These are phyloP conservation scores for Aspergillus heteromorphus DNA, from an alignment of 495 filamentous ascomycete species.

Conservation along the genomic window DNA sequence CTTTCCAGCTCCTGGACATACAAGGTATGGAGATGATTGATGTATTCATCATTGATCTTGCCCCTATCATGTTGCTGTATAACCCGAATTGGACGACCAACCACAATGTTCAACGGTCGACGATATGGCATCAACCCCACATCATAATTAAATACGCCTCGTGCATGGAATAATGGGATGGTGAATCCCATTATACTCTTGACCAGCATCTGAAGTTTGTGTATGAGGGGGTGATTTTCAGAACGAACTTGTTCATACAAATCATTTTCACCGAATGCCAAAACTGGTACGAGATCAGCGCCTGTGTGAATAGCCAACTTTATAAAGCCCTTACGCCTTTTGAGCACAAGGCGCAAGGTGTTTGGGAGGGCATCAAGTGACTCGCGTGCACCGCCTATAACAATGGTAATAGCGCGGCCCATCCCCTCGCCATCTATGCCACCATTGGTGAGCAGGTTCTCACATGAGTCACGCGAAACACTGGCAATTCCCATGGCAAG, in stretches of 20 bases:
- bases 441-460: constrained; percentile 74
- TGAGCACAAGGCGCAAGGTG: constrained; percentile 67
- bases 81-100: constrained; percentile 74
- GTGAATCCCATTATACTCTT: constrained; percentile 90
- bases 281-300: constrained; percentile 84
- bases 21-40: constrained; percentile 69
- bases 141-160: constrained; percentile 96
- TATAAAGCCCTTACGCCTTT: constrained; percentile 83
- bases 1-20: constrained; percentile 77
- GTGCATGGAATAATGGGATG: constrained; percentile 80
- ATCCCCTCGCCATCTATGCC: constrained; percentile 79
- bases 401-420: constrained; percentile 94
- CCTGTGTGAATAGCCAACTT: constrained; percentile 87
- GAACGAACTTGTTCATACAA: constrained; percentile 83
- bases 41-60: constrained; percentile 62
- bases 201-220: constrained; percentile 70
- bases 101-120: constrained; percentile 78
- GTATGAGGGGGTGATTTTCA: constrained; percentile 63
- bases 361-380: constrained; percentile 80
- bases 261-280: constrained; percentile 93
- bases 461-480: constrained; percentile 85
- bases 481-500: constrained; percentile 79
- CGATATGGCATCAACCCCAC: constrained; percentile 94
- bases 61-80: constrained; percentile 45
- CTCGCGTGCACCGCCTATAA: constrained; percentile 88